A percentile compares a stretch with the other conserved stretches of the same genome.
phyloP scores from a whole-genome alignment of 2,329 filamentous ascomycete genomes.

The Xylariaceae sp. region DNA sequence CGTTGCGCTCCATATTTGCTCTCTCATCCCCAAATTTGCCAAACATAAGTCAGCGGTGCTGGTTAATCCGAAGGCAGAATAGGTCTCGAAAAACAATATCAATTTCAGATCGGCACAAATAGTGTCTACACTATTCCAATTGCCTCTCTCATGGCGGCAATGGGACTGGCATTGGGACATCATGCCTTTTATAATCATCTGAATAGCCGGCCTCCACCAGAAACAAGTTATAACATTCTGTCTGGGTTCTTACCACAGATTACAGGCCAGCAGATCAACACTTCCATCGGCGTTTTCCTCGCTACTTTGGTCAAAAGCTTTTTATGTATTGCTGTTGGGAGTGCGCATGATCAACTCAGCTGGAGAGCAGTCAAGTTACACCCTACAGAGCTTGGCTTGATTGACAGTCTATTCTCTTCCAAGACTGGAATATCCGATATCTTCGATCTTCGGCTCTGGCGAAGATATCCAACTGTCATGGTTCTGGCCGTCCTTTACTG shows the following conservation, averaged over 20 bases:
- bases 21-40: too few relatives aligned
- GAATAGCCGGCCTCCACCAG: not conserved
- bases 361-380: not conserved
- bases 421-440: not conserved
- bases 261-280: not conserved
- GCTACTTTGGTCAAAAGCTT: not conserved
- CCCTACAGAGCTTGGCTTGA: not conserved
- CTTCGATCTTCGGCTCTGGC: not conserved
- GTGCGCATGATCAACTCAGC: not conserved
- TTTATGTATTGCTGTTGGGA: not conserved
- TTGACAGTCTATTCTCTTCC: not conserved
- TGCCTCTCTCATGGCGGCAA: not conserved
- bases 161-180: not conserved
- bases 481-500: not conserved
- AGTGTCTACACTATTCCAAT: not conserved
- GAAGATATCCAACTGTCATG: not conserved
- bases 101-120: too few relatives aligned
- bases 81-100: too few relatives aligned
- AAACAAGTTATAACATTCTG: not conserved
- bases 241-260: not conserved
- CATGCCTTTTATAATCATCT: not conserved
- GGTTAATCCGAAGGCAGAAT: too few relatives aligned
- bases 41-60: too few relatives aligned
- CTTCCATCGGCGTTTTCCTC: not conserved
- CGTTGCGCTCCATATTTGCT: too few relatives aligned